Conservation (phyloP, 129 eudicot species). For the Chrysanthemum seticuspe region DNA sequence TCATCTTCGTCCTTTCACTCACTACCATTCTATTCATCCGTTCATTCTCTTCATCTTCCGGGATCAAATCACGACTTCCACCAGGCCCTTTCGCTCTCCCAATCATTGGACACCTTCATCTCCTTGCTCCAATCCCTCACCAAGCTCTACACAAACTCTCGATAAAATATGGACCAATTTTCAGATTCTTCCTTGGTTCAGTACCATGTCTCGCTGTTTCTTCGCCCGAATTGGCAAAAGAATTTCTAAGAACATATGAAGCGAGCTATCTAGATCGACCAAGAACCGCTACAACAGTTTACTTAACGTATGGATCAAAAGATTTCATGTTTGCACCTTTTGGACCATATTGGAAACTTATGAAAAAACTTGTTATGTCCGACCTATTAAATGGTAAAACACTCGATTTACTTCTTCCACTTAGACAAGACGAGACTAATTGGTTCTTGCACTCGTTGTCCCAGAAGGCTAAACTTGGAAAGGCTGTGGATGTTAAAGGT, state of each 20-base stretch:
- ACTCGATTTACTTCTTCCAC: conserved; percentile 46
- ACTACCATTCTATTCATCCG: conserved; percentile 31
- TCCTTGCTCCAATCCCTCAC: conserved; percentile 62
- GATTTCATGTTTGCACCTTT: conserved; percentile 68
- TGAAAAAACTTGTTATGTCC: conserved; percentile 63
- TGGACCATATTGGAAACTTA: conserved; percentile 65
- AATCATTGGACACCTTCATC: conserved; percentile 65
- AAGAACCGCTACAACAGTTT: conserved; percentile 21
- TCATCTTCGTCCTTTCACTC: conserved; percentile 40
- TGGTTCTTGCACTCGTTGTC: conserved; percentile 29
- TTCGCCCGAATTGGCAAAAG: conserved; percentile 58
- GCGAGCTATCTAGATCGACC: conserved; percentile 46
- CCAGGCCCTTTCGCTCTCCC: conserved; percentile 57
- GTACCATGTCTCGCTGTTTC: conserved; percentile 56
- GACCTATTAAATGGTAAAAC: conserved; percentile 52
- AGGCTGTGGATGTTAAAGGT: conserved; percentile 44
- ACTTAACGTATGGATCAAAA: conserved; percentile 37
- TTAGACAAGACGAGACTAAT: conserved; percentile 45
- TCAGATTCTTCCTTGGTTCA: conserved; percentile 49
- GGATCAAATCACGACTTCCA: conserved; percentile 35
- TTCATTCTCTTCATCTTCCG: conserved; percentile 3
- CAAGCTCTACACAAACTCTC: conserved; percentile 61
- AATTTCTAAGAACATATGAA: conserved; percentile 62
- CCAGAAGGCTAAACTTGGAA: conserved; percentile 30
- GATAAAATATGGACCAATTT: conserved; percentile 40